phyloP scores from a whole-genome alignment of 2,329 filamentous ascomycete genomes.

The Ascochyta koolunga region DNA sequence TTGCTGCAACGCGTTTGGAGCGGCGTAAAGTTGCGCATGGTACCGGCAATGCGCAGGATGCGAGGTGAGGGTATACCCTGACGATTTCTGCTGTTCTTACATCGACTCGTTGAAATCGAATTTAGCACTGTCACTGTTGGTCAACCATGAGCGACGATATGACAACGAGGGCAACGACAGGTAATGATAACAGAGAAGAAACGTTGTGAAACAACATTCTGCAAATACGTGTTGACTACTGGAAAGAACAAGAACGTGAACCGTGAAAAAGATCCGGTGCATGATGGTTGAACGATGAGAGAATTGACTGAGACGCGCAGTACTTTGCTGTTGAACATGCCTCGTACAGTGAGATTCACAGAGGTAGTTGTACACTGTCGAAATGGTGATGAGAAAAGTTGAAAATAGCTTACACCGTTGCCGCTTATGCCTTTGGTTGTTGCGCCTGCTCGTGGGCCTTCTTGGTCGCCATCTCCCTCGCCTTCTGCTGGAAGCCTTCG shows the following conservation, averaged over 20 bases:
- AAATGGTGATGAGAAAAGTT: too few species aligned
- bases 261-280: neutral
- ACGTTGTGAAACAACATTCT: neutral
- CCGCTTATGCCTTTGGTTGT: constrained; percentile 10
- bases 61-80: neutral
- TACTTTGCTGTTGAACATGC: neutral
- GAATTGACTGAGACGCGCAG: neutral
- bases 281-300: neutral
- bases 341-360: neutral
- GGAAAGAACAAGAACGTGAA: neutral
- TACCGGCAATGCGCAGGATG: neutral
- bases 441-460: constrained; percentile 10
- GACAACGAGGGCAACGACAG: too few species aligned
- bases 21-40: neutral
- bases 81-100: neutral
- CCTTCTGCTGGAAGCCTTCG: constrained; percentile 52
- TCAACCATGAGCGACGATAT: neutral
- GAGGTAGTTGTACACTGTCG: neutral
- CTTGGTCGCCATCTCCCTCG: constrained; percentile 27
- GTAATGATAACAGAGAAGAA: neutral
- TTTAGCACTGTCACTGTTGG: neutral
- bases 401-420: neutral
- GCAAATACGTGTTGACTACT: neutral
- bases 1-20: neutral
- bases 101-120: neutral